These are phyloP conservation scores for Metschnikowia bowlesiae DNA, from an alignment of 805 yeast genomes.

Conservation along the genomic window DNA sequence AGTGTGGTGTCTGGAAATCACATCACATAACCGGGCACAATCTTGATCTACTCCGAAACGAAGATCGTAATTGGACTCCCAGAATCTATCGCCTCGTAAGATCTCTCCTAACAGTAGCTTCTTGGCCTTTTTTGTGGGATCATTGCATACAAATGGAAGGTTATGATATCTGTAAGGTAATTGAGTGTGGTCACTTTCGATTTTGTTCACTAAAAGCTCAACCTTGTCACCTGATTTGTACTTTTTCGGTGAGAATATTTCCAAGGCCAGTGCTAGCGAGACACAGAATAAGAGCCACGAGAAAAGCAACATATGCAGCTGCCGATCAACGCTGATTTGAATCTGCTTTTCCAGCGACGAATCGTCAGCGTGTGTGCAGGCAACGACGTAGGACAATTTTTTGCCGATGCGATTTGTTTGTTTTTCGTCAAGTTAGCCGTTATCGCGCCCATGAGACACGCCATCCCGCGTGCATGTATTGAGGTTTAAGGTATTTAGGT, in stretches of 20 bases:
- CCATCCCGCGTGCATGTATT: not conserved
- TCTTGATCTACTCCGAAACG: constrained; percentile 58
- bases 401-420: not conserved
- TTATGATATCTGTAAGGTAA: constrained; percentile 74
- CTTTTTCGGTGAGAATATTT: constrained; percentile 32
- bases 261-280: constrained; percentile 9
- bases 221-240: constrained; percentile 54
- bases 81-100: constrained; percentile 73
- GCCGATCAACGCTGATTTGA: not conserved
- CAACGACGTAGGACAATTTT: not conserved
- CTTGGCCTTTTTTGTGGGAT: constrained; percentile 42
- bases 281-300: constrained; percentile 5
- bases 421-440: not conserved
- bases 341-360: not conserved
- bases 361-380: not conserved
- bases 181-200: constrained; percentile 73
- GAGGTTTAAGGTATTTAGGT: not conserved
- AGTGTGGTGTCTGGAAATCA: constrained; percentile 49
- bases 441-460: not conserved
- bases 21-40: constrained; percentile 66
- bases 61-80: constrained; percentile 69
- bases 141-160: constrained; percentile 77
- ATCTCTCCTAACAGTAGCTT: constrained; percentile 74
- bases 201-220: constrained; percentile 68
- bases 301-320: constrained; percentile 8